Conservation (phyloP, 768 basidiomycete genomes). For the Symmetrospora coprosmae region DNA sequence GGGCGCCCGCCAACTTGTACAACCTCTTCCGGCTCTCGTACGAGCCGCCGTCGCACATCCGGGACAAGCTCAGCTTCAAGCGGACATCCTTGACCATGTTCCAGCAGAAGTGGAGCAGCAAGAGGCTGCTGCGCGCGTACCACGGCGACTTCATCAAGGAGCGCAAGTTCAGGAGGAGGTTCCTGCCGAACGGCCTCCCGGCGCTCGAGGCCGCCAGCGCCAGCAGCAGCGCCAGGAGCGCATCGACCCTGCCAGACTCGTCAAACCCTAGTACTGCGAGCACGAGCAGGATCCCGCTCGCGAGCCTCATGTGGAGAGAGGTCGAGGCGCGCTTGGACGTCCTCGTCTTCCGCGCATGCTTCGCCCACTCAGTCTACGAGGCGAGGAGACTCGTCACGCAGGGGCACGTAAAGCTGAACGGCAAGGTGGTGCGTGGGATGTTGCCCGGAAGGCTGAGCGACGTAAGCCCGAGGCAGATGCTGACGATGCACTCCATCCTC, state of each 20-base stretch:
- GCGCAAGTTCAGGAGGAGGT: slow-evolving; percentile 87
- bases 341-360: slow-evolving; percentile 74
- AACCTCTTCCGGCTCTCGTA: neutral
- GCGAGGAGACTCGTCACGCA: slow-evolving; percentile 74
- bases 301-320: slow-evolving; percentile 85
- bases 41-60: neutral
- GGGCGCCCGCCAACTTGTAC: slow-evolving; percentile 14
- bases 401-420: slow-evolving; percentile 76
- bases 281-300: slow-evolving; percentile 61
- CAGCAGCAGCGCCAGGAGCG: slow-evolving; percentile 40
- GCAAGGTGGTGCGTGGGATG: slow-evolving; percentile 75
- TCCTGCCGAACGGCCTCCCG: slow-evolving; percentile 72
- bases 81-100: slow-evolving; percentile 49
- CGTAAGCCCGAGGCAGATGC: neutral
- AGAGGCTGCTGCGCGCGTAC: slow-evolving; percentile 75
- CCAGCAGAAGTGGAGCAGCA: slow-evolving; percentile 81
- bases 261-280: slow-evolving; percentile 35
- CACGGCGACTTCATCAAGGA: slow-evolving; percentile 90
- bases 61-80: slow-evolving; percentile 49
- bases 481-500: neutral
- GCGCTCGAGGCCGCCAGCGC: slow-evolving; percentile 39
- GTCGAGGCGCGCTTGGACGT: slow-evolving; percentile 90
- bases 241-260: slow-evolving; percentile 47
- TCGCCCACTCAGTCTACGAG: slow-evolving; percentile 76
- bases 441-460: slow-evolving; percentile 35